Base-by-base conservation (phyloP, 805 yeast species). In the Yamadazyma philogaea region DNA sequence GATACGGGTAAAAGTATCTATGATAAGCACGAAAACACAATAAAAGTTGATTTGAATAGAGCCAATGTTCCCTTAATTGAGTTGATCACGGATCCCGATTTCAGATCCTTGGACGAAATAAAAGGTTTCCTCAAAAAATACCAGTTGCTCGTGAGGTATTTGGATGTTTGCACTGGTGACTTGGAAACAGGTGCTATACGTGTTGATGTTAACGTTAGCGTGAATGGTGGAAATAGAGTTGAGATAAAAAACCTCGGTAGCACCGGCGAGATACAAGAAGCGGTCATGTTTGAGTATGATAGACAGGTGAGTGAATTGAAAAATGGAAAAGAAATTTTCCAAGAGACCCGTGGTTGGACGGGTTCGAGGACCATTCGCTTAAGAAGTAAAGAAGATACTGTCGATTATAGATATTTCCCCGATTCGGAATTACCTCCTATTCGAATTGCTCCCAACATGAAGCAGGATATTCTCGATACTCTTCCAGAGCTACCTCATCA, bases 101-200 rank as follows among this genome's bases (percentile, higher is more conserved):
- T 93, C 53, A 74, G 71, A 34, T 65, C 72, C 37, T 68, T 86
- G 7, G 74, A 76, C 34, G 82, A 88, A 53, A 87, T 95, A 0
- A 78, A 78, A 30, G 77, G 84, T 0, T 93, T 91, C 61, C 78
- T 93, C 35, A 84, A 81, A 52, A 89, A 89, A 55, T 84, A 84
- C 48, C 95, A 87, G 55, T 71, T 78, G 16, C 63, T 88, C 28
- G 77, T 91, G 30, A 71, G 83, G 37, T 81, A 79, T 49, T 59
- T 88, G 39, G 79, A 77, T 4, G 78, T 93, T 1, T 88, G 96
- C 50, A 74, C 91, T 0, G 98, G 96, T 12, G 96, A 90, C 51
- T 70, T 93, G 56, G 98, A 93, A 57, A 80, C 89, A 1, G 99
- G 99, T 6, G 93, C 97, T 0, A 84, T 93, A 75, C 74, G 99